A percentile compares a stretch with the other conserved stretches of the same genome.
Evolutionary conservation across 225 moss, liverwort and hornwort species (phyloP).

Genomic region (Polytrichum formosum): DNA sequence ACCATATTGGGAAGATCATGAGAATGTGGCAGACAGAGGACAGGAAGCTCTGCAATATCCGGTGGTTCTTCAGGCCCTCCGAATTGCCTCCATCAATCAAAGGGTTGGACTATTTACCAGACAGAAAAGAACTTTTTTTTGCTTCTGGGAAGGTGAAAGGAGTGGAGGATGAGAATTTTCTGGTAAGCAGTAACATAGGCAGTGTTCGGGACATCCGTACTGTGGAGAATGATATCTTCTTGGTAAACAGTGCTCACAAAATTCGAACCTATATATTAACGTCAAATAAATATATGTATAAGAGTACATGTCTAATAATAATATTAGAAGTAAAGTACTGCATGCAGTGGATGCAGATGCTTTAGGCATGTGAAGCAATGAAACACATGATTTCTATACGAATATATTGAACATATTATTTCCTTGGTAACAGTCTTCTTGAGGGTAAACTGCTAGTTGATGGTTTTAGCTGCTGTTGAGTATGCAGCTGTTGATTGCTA

Average conservation of each 20-base stretch:
- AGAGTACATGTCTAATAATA: too few relatives aligned
- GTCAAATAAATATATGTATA: too few relatives aligned
- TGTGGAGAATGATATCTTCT: constrained; percentile 4
- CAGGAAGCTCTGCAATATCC: constrained; percentile 18
- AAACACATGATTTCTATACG: too few relatives aligned
- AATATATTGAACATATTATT: too few relatives aligned
- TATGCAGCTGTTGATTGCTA: too few relatives aligned
- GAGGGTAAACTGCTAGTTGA: too few relatives aligned
- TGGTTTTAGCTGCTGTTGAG: too few relatives aligned
- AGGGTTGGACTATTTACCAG: constrained; percentile 8
- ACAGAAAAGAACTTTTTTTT: constrained; percentile 29
- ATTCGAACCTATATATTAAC: too few relatives aligned
- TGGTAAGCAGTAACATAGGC: constrained; percentile 19
- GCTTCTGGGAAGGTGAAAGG: constrained; percentile 21
- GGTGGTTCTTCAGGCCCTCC: constrained; percentile 18
- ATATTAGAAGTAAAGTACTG: too few relatives aligned
- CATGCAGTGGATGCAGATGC: too few relatives aligned
- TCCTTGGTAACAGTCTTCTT: too few relatives aligned
- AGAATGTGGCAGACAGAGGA: constrained; percentile 11
- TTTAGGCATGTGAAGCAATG: too few relatives aligned
- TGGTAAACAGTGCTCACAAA: constrained; percentile 8
- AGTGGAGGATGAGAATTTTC: constrained; percentile 13
- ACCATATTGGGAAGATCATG: constrained; percentile 28
- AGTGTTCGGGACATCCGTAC: constrained; percentile 2
- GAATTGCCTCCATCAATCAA: constrained; percentile 12